Base-by-base conservation (phyloP, 768 basidiomycete genomes). In the Psilocybe tampanensis region DNA sequence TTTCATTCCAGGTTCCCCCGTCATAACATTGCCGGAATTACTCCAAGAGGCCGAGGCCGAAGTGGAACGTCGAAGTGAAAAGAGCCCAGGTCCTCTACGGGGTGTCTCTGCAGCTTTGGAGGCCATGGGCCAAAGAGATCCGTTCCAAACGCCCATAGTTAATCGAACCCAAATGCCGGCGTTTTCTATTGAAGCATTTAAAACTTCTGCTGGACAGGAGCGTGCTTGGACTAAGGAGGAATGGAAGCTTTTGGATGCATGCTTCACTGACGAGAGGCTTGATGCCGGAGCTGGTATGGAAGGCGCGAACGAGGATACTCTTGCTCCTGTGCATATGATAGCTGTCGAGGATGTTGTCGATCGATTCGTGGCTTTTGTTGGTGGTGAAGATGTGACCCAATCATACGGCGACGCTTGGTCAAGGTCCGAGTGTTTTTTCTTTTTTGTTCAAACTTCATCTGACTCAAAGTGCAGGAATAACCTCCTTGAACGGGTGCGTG, bases 221-320 rank as follows among this genome's bases (percentile, higher is more conserved):
- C 65, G 69, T 17, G 73, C 70, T 39, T 95, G 92, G 92, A 76
- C 79, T 3, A 88, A 87, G 64, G 81, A 82, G 19, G 89, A 93
- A 50, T 95, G 92, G 92, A 92, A 89, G 68, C 66, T 77, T 47
- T 76, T 95, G 47, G 92, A 94, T 69, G 82, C 82, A 21, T 91
- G 89, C 64, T 88, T 93, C 60, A 87, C 88, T 11, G 88, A 90
- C 52, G 85, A 88, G 66, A 76, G 89, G 29, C 69, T 89, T 13
- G 77, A 79, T 2, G 61, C 83, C 44, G 84, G 77, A 2, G 69
- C 43, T 17, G 54, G 56, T 8, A 41, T 67, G 60, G 61, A 57
- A 11, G 41, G 57, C 15, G 52, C 54, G 9, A 53, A 67, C 56
- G 66, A 68, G 42, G 72, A 76, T 36, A 68, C 68, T 8, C 60